Evolutionary conservation across 805 yeast genomes (phyloP).

Genomic region (Isabelozyma pseudorhagii): DNA sequence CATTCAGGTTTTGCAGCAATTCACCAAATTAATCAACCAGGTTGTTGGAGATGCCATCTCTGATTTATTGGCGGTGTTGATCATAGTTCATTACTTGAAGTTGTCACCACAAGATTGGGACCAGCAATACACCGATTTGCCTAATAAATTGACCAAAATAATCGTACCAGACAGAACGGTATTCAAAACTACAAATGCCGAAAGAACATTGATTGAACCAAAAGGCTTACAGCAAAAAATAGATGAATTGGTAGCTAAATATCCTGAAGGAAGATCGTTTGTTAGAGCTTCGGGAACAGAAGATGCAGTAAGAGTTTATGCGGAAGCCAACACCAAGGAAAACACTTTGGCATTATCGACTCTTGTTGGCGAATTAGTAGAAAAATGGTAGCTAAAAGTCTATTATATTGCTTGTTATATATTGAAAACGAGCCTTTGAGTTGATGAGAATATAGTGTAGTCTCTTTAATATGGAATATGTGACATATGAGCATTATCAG

Average conservation of each 20-base stretch:
- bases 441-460: no score
- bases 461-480: no score
- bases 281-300: constrained; percentile 98
- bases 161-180: constrained; percentile 75
- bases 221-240: constrained; percentile 71
- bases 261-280: constrained; percentile 71
- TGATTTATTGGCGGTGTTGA: constrained; percentile 78
- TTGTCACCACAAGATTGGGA: constrained; percentile 74
- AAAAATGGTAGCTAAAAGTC: constrained; percentile 2
- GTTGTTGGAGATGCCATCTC: constrained; percentile 98
- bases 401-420: background rate
- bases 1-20: constrained; percentile 51
- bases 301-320: constrained; percentile 93
- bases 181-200: constrained; percentile 88
- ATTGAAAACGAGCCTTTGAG: background rate
- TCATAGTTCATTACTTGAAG: constrained; percentile 54
- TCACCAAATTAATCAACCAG: constrained; percentile 81
- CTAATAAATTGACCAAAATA: constrained; percentile 79
- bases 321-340: constrained; percentile 64
- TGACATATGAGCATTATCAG: no score
- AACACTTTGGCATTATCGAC: constrained; percentile 26
- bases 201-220: constrained; percentile 76
- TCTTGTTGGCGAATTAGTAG: constrained; percentile 26
- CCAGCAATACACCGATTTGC: constrained; percentile 73
- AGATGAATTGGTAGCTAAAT: constrained; percentile 58